A percentile compares a stretch with the other conserved stretches of the same genome.
phyloP scores from a whole-genome alignment of 768 basidiomycete genomes.

The Asterophora parasitica region DNA sequence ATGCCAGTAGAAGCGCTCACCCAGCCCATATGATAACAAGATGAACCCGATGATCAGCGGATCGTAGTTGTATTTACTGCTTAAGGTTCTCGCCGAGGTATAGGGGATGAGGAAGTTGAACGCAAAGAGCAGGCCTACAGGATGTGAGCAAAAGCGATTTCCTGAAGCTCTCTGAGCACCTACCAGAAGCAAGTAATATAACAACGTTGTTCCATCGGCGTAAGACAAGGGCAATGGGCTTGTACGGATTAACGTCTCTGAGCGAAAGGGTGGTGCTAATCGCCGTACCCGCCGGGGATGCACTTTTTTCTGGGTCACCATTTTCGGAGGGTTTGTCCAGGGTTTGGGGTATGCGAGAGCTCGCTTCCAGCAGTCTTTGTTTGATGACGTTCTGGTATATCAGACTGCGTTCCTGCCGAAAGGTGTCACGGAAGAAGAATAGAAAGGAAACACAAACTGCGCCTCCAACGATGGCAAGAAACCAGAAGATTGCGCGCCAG shows the following conservation, averaged over 20 bases:
- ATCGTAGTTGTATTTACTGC: slow-evolving; percentile 55
- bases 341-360: neutral
- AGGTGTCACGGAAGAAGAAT: slow-evolving; percentile 76
- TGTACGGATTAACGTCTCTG: slow-evolving; percentile 71
- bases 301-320: slow-evolving; percentile 22
- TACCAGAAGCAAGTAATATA: slow-evolving; percentile 64
- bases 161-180: slow-evolving; percentile 13
- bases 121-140: slow-evolving; percentile 62
- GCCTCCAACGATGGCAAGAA: slow-evolving; percentile 62
- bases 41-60: slow-evolving; percentile 73
- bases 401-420: slow-evolving; percentile 75
- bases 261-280: slow-evolving; percentile 47
- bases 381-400: slow-evolving; percentile 68
- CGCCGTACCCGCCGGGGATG: slow-evolving; percentile 17
- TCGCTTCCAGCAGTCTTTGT: slow-evolving; percentile 29
- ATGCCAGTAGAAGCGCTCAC: slow-evolving; percentile 30
- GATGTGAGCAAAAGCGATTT: neutral
- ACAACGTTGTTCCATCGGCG: slow-evolving; percentile 61
- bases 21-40: slow-evolving; percentile 68
- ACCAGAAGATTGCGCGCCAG: slow-evolving; percentile 86
- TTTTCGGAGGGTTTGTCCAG: neutral
- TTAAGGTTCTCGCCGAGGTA: slow-evolving; percentile 69
- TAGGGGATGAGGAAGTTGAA: slow-evolving; percentile 70
- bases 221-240: slow-evolving; percentile 55
- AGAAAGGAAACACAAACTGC: slow-evolving; percentile 52